Evolutionary conservation across 2,329 filamentous ascomycete species (phyloP).

Genomic region (Fusarium hostae): DNA sequence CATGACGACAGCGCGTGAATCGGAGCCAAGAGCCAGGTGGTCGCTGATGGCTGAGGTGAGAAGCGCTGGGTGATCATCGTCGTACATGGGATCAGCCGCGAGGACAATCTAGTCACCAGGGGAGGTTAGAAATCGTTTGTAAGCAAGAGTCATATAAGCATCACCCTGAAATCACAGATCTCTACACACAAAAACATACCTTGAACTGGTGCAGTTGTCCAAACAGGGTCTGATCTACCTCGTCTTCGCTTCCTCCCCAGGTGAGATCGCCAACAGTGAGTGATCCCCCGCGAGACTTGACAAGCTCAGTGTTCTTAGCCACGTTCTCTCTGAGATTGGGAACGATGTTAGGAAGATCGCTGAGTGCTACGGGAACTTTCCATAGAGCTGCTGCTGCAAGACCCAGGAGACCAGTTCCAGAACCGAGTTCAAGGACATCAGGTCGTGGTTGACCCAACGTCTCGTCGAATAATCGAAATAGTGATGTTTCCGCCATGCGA

Average conservation of each 20-base stretch:
- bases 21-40: conserved; percentile 68
- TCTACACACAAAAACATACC: conserved; percentile 47
- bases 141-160: conserved; percentile 17
- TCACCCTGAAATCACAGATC: conserved; percentile 7
- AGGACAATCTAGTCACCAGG: conserved; percentile 71
- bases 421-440: conserved; percentile 79
- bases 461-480: conserved; percentile 59
- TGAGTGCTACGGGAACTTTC: conserved; percentile 74
- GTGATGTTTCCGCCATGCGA: conserved; percentile 55
- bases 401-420: conserved; percentile 91
- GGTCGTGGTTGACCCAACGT: conserved; percentile 47
- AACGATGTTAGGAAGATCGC: conserved; percentile 86
- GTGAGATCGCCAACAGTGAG: conserved; percentile 75
- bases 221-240: conserved; percentile 59
- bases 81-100: conserved; percentile 88
- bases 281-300: conserved; percentile 65
- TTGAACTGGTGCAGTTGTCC: conserved; percentile 62
- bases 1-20: conserved; percentile 79
- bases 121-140: conserved; percentile 23
- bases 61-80: conserved; percentile 80
- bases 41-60: conserved; percentile 75
- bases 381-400: conserved; percentile 82
- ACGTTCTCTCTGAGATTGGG: conserved; percentile 83
- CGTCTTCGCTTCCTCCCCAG: conserved; percentile 70
- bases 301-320: conserved; percentile 67